Conservation (phyloP, 1,284 basidiomycete species). For the Heterobasidion parviporum region DNA sequence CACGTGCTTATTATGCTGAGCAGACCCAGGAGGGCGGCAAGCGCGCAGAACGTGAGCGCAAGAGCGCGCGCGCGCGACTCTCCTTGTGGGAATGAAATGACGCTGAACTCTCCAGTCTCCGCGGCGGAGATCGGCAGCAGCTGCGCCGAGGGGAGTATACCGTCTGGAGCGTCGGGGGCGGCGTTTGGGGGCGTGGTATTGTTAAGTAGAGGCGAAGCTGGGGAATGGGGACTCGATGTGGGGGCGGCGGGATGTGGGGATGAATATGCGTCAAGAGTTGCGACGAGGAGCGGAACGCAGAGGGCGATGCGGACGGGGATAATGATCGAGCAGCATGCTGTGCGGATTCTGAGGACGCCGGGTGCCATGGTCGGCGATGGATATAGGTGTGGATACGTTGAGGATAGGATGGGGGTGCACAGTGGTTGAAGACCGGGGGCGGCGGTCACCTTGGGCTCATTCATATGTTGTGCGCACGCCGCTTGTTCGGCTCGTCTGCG, state of each 20-base stretch:
- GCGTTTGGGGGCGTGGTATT: background rate
- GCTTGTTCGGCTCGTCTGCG: too few species aligned
- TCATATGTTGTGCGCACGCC: too few species aligned
- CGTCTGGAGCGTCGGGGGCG: constrained; percentile 5
- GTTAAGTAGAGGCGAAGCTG: background rate
- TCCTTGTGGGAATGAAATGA: too few species aligned
- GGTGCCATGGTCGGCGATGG: constrained; percentile 4
- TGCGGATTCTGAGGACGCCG: constrained; percentile 6
- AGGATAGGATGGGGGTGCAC: too few species aligned
- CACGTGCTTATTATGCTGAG: constrained; percentile 5
- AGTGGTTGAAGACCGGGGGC: too few species aligned
- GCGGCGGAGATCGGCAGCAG: background rate
- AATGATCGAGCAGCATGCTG: constrained; percentile 7
- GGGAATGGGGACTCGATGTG: background rate
- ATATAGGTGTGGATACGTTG: background rate
- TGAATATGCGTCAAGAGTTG: constrained; percentile 3
- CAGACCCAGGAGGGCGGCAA: constrained; percentile 5
- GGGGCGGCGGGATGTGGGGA: background rate
- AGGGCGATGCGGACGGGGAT: constrained; percentile 10
- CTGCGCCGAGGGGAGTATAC: background rate
- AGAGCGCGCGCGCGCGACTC: constrained; percentile 3
- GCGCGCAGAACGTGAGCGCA: constrained; percentile 4
- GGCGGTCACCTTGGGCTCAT: too few species aligned
- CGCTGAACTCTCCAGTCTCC: background rate
- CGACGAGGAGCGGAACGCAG: constrained; percentile 10